A percentile compares a stretch with the other conserved stretches of the same genome.
These are phyloP conservation scores for Aspergillus niger DNA, from an alignment of 2,329 filamentous ascomycete species.

Conservation along the genomic window DNA sequence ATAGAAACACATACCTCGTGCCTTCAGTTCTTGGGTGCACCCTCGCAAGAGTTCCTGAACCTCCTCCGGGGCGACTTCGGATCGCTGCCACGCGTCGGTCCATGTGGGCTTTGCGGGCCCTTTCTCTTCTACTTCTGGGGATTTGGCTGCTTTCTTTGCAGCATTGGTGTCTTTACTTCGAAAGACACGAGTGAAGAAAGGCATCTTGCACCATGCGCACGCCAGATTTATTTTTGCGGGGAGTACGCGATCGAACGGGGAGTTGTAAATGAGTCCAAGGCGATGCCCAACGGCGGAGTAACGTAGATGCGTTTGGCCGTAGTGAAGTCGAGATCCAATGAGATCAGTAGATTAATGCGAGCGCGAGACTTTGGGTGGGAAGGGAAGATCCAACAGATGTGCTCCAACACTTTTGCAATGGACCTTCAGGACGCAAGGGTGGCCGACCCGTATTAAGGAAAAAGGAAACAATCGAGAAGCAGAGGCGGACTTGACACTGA, in stretches of 20 bases:
- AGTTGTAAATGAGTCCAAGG: slow-evolving; percentile 8
- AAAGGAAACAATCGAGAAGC: slow-evolving; percentile 3
- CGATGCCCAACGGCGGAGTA: slow-evolving; percentile 16
- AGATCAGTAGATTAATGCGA: neutral
- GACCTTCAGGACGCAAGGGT: neutral
- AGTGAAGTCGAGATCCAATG: neutral
- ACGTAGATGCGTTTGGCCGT: neutral
- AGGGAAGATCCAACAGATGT: neutral
- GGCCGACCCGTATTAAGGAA: slow-evolving; percentile 6
- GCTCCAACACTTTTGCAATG: neutral
- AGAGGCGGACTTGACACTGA: neutral
- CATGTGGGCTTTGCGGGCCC: slow-evolving; percentile 72
- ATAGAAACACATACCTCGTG: slow-evolving; percentile 68
- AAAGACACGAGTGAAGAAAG: slow-evolving; percentile 64
- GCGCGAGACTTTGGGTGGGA: neutral
- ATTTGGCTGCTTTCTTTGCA: slow-evolving; percentile 61
- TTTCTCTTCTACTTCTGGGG: slow-evolving; percentile 54
- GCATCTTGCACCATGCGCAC: slow-evolving; percentile 44
- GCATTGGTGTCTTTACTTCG: slow-evolving; percentile 72
- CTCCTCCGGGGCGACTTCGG: slow-evolving; percentile 82
- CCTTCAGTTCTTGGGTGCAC: slow-evolving; percentile 90
- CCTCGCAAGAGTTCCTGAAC: slow-evolving; percentile 81
- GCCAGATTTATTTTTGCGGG: slow-evolving; percentile 15
- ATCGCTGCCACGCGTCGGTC: slow-evolving; percentile 85
- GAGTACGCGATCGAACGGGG: slow-evolving; percentile 19